Base-by-base conservation (phyloP, 768 basidiomycete genomes). In the Mycena rebaudengoi region DNA sequence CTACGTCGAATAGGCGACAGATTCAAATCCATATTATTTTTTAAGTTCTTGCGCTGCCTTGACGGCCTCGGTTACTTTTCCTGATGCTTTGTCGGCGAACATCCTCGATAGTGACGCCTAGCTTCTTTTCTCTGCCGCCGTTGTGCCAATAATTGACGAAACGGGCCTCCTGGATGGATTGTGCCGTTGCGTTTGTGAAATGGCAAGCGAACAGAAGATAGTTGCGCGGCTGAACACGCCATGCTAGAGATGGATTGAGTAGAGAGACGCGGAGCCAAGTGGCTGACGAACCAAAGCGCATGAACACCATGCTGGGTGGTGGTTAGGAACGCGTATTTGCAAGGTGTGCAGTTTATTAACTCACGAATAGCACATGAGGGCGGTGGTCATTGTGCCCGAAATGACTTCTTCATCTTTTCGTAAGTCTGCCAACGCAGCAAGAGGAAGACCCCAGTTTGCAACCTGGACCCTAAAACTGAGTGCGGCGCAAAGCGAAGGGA, bases 391-490 rank as follows among this genome's bases (percentile, higher is more conserved):
- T 32, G 95, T 87, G 16, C 96, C 97, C 50, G 96, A 98, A 69
- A 99, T 99, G 74, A 95, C 85, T 70, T 98, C 94, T 77, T 98
- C 95, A 86, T 98, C 95, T 74, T 96, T 98, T 66, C 80, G 83
- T 73, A 99, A 80, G 80, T 99, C 97, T 7, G 95, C 73, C 43
- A 99, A 81, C 41, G 97, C 97, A 71, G 97, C 97, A 37, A 99
- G 79, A 61, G 97, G 97, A 18, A 99, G 86, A 71, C 97, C 97
- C 94, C 97, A 99, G 83, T 99, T 99, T 64, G 97, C 97, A 64
- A 96, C 90, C 96, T 97, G 72, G 50, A 58, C 30, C 37, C 14
- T n/a, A n/a, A 53, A 50, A 57, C 35, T 48, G 57, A 65, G 60
- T 67, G 45, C 29, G 43, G 32, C 62, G 58, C 46, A 29, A 66